Percentiles rank a stretch among this genome's conserved stretches.
Evolutionary conservation across 176 grass and related monocot species (phyloP).

Genomic region (Carex parvula): DNA sequence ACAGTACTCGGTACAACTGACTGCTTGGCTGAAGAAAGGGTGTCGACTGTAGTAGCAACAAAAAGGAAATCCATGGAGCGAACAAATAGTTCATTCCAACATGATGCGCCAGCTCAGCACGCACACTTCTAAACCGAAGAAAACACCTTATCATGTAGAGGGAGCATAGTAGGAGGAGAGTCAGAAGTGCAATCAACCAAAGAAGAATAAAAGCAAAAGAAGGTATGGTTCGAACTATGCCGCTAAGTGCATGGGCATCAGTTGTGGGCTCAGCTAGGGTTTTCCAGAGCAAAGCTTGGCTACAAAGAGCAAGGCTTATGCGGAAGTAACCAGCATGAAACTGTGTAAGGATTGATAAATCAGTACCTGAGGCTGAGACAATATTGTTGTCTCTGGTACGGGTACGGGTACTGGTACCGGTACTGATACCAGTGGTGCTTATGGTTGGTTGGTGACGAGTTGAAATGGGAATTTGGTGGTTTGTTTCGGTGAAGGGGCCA

Average conservation of each 20-base stretch:
- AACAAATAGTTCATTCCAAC: conserved; percentile 97
- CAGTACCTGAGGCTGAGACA: not conserved
- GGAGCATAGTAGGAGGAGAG: conserved; percentile 48
- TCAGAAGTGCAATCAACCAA: conserved; percentile 68
- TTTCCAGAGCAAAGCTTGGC: conserved; percentile 85
- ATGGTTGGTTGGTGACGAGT: not conserved
- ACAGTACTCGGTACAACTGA: conserved; percentile 46
- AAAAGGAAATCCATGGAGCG: conserved; percentile 90
- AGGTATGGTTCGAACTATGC: conserved; percentile 34
- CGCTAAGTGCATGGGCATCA: conserved; percentile 29
- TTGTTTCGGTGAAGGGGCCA: conserved; percentile 1
- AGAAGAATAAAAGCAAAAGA: conserved; percentile 72
- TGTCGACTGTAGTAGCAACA: conserved; percentile 69
- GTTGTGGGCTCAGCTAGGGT: conserved; percentile 46
- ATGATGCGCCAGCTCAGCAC: conserved; percentile 82
- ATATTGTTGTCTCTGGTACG: not conserved
- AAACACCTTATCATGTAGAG: conserved; percentile 60
- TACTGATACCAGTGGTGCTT: not conserved
- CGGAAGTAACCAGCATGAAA: conserved; percentile 94
- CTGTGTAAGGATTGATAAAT: conserved; percentile 43
- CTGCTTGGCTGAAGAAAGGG: conserved; percentile 42
- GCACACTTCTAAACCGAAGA: conserved; percentile 52
- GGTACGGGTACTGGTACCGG: not conserved
- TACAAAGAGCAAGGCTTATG: conserved; percentile 73
- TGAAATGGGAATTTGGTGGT: conserved; percentile 5